These are phyloP conservation scores for Colletotrichum sp. DNA, from an alignment of 2,329 filamentous ascomycete species.

Conservation along the genomic window DNA sequence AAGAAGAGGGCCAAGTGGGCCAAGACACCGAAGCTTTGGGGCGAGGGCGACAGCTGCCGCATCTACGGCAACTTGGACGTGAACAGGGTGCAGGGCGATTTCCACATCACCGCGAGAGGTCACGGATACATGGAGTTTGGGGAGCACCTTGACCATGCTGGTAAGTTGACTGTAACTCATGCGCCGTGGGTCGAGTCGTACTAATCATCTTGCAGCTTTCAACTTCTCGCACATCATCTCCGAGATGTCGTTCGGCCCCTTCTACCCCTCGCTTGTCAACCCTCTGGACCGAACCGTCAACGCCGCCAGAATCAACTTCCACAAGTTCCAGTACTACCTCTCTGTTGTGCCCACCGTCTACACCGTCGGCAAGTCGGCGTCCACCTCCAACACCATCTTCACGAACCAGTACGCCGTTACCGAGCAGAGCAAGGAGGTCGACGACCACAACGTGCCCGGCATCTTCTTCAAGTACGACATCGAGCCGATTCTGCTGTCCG, in stretches of 20 bases:
- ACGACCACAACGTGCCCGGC: constrained; percentile 78
- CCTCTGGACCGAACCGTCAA: constrained; percentile 92
- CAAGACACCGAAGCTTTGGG: constrained; percentile 75
- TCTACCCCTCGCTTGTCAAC: constrained; percentile 92
- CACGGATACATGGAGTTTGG: constrained; percentile 91
- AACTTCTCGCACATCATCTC: constrained; percentile 98
- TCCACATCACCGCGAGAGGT: constrained; percentile 93
- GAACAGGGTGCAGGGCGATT: constrained; percentile 98
- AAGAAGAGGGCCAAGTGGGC: constrained; percentile 69
- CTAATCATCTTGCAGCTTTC: constrained; percentile 65
- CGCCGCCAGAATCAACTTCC: constrained; percentile 76
- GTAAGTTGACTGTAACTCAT: constrained; percentile 55
- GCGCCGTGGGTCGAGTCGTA: not conserved
- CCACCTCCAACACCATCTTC: constrained; percentile 66
- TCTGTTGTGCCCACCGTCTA: constrained; percentile 95
- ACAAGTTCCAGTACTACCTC: constrained; percentile 98
- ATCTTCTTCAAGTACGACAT: constrained; percentile 99
- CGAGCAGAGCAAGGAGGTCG: constrained; percentile 76
- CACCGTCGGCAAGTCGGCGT: constrained; percentile 59
- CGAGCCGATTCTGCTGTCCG: constrained; percentile 87
- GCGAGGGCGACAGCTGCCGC: constrained; percentile 75
- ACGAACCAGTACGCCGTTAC: constrained; percentile 99
- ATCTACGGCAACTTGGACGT: constrained; percentile 89
- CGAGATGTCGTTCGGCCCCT: constrained; percentile 96
- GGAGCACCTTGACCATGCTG: constrained; percentile 78